A percentile compares a stretch with the other conserved stretches of the same genome.
Evolutionary conservation across 2,329 filamentous ascomycete genomes (phyloP).

Genomic region (Aspergillus amoenus): DNA sequence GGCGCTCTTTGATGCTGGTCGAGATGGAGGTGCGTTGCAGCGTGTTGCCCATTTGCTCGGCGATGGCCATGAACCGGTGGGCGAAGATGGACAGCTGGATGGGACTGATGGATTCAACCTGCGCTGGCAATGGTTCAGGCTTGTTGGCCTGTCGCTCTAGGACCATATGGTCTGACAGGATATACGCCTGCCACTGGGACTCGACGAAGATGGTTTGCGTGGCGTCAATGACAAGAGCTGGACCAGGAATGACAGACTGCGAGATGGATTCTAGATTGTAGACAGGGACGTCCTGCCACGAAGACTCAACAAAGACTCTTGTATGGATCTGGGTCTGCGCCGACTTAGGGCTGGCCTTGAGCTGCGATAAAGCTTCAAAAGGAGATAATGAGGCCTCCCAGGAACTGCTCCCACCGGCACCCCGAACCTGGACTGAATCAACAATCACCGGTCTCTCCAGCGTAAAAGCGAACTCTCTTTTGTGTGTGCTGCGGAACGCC

Average conservation of each 20-base stretch:
- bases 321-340: conserved; percentile 9
- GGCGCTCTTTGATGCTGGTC: conserved; percentile 78
- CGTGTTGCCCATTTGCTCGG: conserved; percentile 59
- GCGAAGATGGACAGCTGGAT: conserved; percentile 57
- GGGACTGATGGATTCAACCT: conserved; percentile 35
- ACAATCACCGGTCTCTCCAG: conserved; percentile 81
- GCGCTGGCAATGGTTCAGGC: conserved; percentile 24
- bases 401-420: conserved; percentile 55
- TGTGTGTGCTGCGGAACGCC: conserved; percentile 81
- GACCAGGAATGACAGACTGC: conserved; percentile 40
- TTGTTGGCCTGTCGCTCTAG: conserved; percentile 56
- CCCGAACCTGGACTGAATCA: conserved; percentile 83
- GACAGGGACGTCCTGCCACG: conserved; percentile 24
- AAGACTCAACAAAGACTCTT: conserved; percentile 49
- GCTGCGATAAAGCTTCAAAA: background rate
- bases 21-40: conserved; percentile 58
- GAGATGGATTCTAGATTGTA: conserved; percentile 27
- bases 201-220: conserved; percentile 86
- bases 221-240: conserved; percentile 74
- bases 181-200: conserved; percentile 70
- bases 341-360: background rate
- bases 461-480: conserved; percentile 90
- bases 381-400: too few relatives aligned
- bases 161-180: conserved; percentile 83
- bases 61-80: conserved; percentile 60